Base-by-base conservation (phyloP, 108 stramenopile genomes). In the Nitzschia putrida region DNA sequence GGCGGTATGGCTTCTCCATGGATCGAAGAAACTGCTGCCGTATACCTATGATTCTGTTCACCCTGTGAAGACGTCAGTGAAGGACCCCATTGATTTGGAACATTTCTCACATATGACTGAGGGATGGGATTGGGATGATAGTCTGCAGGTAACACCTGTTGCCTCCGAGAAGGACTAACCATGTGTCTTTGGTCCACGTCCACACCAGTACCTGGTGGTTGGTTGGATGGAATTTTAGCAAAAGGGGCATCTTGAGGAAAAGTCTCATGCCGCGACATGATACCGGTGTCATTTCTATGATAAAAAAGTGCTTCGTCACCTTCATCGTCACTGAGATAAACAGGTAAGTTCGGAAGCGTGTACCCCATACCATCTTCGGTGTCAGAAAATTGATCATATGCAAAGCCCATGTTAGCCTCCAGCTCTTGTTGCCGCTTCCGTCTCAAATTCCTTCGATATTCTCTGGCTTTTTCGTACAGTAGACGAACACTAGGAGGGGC, bases 311-410 rank as follows among this genome's bases (percentile, higher is more conserved):
- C 29, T 3, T 72, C 44, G 12, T 88, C 86, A 14, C 60, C 76
- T 61, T 88, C 88, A 6, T 73, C 83, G 61, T 94, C 93, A 42
- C 88, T 91, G 58, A 86, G 68, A 69, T 94, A 94, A 0, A 94
- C 83, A 1, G 93, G 93, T 54, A 91, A 66, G 72, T 94, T 90
- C 10, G 93, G 93, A 21, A 94, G 69, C 16, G 89, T 85, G 67
- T 88, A 94, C 41, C 88, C 88, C 13, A 74, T 71, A 6, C 78
- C 82, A 66, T 81, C 81, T 53, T 91, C 88, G 0, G 80, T 86
- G 56, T 84, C 82, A 41, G 80, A 82, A 11, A 76, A 65, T 25
- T 85, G 87, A 45, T 89, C 88, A 82, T 87, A 42, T 66, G 24
- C 72, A 68, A 61, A 77, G 37, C 10, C 39, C 69, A 24, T 37